Conservation (phyloP, 177 flowering plant species). For the Vitis hybrid region DNA sequence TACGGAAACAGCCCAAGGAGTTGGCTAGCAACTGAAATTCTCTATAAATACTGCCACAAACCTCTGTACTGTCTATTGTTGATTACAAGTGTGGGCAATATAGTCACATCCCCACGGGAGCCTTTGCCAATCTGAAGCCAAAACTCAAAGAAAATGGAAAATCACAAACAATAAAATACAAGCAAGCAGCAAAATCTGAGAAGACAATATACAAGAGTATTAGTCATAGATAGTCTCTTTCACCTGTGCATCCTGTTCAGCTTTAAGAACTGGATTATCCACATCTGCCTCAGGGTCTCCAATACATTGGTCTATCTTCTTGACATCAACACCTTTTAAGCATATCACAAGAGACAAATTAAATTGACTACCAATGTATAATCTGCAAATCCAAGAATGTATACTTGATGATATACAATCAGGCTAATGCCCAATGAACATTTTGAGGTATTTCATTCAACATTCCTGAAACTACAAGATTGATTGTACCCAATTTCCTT, state of each 20-base stretch:
- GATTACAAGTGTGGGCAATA: constrained; percentile 89
- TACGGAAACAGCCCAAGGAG: background rate
- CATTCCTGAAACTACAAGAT: no score
- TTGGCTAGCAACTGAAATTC: background rate
- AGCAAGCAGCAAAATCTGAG: no score
- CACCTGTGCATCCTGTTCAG: constrained; percentile 84
- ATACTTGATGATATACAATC: constrained; percentile 21
- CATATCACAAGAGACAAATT: background rate
- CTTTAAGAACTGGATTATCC: constrained; percentile 72
- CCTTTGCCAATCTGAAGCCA: constrained; percentile 80
- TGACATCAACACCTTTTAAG: constrained; percentile 55
- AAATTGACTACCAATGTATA: background rate
- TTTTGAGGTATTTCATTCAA: no score
- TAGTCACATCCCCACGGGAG: constrained; percentile 92
- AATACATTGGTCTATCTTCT: constrained; percentile 63
- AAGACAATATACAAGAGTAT: background rate
- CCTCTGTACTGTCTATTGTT: constrained; percentile 95
- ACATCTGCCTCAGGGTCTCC: constrained; percentile 72
- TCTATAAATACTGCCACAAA: constrained; percentile 15
- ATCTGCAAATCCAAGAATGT: background rate
- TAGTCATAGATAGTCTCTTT: background rate
- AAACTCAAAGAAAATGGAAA: background rate
- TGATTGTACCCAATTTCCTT: no score
- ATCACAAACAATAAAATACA: background rate
- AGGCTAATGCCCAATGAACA: no score